phyloP scores from a whole-genome alignment of 495 filamentous ascomycete genomes.

The Neurospora sp. region DNA sequence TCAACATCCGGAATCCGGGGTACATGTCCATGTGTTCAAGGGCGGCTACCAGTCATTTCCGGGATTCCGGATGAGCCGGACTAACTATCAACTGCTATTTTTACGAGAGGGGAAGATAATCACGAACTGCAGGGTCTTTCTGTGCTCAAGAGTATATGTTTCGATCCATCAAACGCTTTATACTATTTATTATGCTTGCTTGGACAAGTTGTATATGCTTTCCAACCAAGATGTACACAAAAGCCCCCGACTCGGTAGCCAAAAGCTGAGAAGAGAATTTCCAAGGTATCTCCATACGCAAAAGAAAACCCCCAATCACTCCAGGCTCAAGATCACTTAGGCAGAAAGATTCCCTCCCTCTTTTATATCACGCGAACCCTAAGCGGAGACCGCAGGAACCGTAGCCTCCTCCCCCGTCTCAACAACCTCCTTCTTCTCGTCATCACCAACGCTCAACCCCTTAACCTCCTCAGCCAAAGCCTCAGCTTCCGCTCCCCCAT shows the following conservation, averaged over 20 bases:
- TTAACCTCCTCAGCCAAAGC: conserved; percentile 6
- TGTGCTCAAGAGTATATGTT: neutral
- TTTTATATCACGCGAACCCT: neutral
- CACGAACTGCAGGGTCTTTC: neutral
- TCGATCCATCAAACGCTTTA: neutral
- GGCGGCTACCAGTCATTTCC: neutral
- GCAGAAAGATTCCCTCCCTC: neutral
- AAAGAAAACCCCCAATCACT: too few relatives aligned
- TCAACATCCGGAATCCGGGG: neutral
- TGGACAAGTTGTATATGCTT: neutral
- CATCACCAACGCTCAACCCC: neutral
- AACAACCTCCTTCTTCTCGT: conserved; percentile 13
- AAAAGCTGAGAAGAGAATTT: neutral
- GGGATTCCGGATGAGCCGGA: neutral
- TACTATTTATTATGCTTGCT: neutral
- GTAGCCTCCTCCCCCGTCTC: conserved; percentile 3
- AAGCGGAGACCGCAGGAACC: neutral
- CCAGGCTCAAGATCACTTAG: conserved; percentile 32
- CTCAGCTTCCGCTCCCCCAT: neutral
- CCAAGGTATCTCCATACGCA: neutral
- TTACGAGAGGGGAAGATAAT: neutral
- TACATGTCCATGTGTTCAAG: neutral
- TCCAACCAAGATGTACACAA: neutral
- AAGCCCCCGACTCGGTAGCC: neutral
- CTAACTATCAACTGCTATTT: neutral